These are phyloP conservation scores for Brassica napus DNA, from an alignment of 345 rosid species.

Conservation along the genomic window Da-Ae NC_063435.1:12652501-12653000, in stretches of 20 bases:
- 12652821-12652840: constrained; percentile 60
- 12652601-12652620: constrained; percentile 60
- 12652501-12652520: constrained; percentile 30
- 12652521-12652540: constrained; percentile 39
- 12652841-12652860: constrained; percentile 59
- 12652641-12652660: constrained; percentile 57
- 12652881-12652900: constrained; percentile 67
- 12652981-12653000: constrained; percentile 14
- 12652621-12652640: constrained; percentile 59
- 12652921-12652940: constrained; percentile 52
- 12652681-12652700: constrained; percentile 65
- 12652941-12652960: constrained; percentile 49
- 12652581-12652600: constrained; percentile 55
- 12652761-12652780: constrained; percentile 46
- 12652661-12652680: constrained; percentile 68
- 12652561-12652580: constrained; percentile 41
- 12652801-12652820: constrained; percentile 48
- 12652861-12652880: constrained; percentile 61
- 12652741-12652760: constrained; percentile 45
- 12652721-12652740: constrained; percentile 56
- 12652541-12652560: constrained; percentile 38
- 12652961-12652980: constrained; percentile 49
- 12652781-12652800: constrained; percentile 43
- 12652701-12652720: constrained; percentile 64
- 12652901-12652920: constrained; percentile 62